Percentiles rank a stretch among this genome's conserved stretches.
These are phyloP conservation scores for Boletus rex-veris DNA, from an alignment of 768 basidiomycete species.

Conservation along the genomic window DNA sequence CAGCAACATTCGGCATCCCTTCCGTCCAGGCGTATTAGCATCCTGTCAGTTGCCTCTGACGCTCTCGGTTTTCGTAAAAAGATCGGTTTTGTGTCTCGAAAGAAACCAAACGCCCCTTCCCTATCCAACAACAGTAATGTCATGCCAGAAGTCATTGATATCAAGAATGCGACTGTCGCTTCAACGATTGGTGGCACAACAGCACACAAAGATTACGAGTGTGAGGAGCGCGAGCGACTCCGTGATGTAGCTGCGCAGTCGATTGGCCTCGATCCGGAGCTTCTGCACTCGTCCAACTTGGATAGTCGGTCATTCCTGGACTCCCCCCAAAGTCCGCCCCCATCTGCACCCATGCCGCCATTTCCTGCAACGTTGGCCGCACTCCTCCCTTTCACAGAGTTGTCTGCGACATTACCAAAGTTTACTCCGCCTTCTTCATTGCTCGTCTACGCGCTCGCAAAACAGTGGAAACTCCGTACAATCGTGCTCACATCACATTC, in stretches of 20 bases:
- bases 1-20: conserved; percentile 5
- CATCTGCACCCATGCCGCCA: conserved; percentile 36
- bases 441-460: conserved; percentile 68
- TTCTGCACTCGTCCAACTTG: conserved; percentile 37
- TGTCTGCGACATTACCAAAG: conserved; percentile 57
- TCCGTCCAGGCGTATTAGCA: conserved; percentile 38
- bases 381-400: conserved; percentile 50
- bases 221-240: conserved; percentile 71
- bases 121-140: conserved; percentile 37
- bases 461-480: conserved; percentile 66
- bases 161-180: conserved; percentile 33
- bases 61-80: conserved; percentile 43
- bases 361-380: conserved; percentile 59
- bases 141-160: conserved; percentile 72
- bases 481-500: conserved; percentile 53
- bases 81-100: conserved; percentile 40
- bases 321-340: conserved; percentile 14
- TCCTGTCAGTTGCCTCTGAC: conserved; percentile 54
- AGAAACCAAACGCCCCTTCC: conserved; percentile 32
- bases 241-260: conserved; percentile 73
- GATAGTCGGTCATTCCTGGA: conserved; percentile 12
- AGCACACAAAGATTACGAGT: conserved; percentile 48
- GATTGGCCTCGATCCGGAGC: conserved; percentile 60
- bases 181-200: conserved; percentile 22
- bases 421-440: conserved; percentile 66